phyloP scores from a whole-genome alignment of 768 basidiomycete species.

The Phylloporus scabripes region DNA sequence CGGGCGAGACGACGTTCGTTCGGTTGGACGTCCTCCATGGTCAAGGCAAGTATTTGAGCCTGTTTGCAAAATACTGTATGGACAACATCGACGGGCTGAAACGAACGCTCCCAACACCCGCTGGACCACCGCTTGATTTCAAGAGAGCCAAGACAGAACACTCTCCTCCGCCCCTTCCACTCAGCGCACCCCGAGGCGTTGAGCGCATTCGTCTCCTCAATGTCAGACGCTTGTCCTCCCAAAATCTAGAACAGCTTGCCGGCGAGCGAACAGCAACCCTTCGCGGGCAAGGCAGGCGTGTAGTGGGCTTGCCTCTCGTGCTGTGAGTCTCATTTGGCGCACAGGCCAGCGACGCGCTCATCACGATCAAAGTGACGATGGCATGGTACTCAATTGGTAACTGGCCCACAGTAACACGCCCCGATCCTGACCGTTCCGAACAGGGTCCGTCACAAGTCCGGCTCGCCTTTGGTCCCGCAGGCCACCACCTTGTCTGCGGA shows the following conservation, averaged over 20 bases:
- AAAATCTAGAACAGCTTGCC: conserved; percentile 11
- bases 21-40: conserved; percentile 36
- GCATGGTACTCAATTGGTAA: conserved; percentile 29
- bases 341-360: conserved; percentile 4
- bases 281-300: conserved; percentile 16
- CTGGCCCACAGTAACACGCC: not conserved
- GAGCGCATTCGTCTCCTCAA: conserved; percentile 23
- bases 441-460: conserved; percentile 13
- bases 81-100: conserved; percentile 11
- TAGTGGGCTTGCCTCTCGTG: conserved; percentile 23
- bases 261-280: conserved; percentile 18
- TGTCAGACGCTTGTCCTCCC: conserved; percentile 6
- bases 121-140: not conserved
- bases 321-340: conserved; percentile 17
- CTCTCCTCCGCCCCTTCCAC: conserved; percentile 15
- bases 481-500: not conserved
- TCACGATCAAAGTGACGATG: conserved; percentile 20
- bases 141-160: conserved; percentile 23
- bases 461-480: not conserved
- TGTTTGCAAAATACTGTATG: conserved; percentile 22
- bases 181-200: conserved; percentile 21
- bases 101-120: conserved; percentile 7
- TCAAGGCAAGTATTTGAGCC: conserved; percentile 9
- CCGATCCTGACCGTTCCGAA: conserved; percentile 7
- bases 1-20: conserved; percentile 34